Percentiles rank a stretch among this genome's conserved stretches.
Conservation (phyloP, 176 grass and related monocot species). For the Aegilops speltoides region DNA sequence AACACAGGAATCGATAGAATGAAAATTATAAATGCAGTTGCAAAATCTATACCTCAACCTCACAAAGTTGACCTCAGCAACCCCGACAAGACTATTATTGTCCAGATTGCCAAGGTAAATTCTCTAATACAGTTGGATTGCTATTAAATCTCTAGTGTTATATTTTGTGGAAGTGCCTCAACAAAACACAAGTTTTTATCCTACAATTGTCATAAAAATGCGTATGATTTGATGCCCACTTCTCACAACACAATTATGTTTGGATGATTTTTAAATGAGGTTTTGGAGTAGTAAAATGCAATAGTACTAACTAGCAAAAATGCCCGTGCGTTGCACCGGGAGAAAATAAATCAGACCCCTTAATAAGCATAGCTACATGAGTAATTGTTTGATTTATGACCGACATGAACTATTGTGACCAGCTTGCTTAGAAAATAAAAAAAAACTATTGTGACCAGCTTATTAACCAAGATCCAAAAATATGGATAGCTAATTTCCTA, state of each 20-base stretch:
- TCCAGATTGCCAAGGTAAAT: slow-evolving; percentile 90
- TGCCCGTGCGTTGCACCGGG: too few species aligned
- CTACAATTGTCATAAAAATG: not conserved
- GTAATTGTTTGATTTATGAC: too few species aligned
- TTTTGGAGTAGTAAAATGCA: not conserved
- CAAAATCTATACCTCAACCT: slow-evolving; percentile 75
- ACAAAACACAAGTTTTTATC: not conserved
- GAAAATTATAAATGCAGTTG: slow-evolving; percentile 94
- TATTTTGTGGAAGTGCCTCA: not conserved
- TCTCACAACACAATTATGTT: not conserved
- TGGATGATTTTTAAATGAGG: not conserved
- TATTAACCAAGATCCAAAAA: too few species aligned
- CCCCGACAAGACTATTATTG: slow-evolving; percentile 78
- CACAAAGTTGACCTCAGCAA: slow-evolving; percentile 97
- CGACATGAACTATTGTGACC: too few species aligned
- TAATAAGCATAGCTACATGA: too few species aligned
- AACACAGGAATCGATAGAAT: slow-evolving; percentile 97
- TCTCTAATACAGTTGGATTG: not conserved
- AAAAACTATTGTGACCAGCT: too few species aligned
- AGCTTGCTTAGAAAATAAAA: too few species aligned
- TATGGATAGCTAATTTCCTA: too few species aligned
- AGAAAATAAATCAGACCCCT: too few species aligned
- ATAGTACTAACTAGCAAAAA: not conserved
- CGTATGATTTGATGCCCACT: not conserved
- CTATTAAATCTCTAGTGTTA: not conserved